phyloP scores from a whole-genome alignment of 2,329 filamentous ascomycete genomes.

The Cryoendolithus antarcticus region DNA sequence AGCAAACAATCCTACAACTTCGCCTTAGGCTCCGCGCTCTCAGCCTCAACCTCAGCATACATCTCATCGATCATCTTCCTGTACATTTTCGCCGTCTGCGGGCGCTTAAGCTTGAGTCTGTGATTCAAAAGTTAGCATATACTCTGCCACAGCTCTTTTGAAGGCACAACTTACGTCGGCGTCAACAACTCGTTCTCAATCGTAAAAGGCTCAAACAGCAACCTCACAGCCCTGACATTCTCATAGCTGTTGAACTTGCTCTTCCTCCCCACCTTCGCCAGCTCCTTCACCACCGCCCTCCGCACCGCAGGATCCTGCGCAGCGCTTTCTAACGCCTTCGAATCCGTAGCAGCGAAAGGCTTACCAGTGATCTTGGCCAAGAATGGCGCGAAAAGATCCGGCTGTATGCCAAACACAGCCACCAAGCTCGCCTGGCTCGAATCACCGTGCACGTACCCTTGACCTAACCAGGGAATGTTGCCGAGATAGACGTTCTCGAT shows the following conservation, averaged over 20 bases:
- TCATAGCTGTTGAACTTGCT: constrained; percentile 91
- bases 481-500: constrained; percentile 91
- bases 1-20: constrained; percentile 31
- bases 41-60: constrained; percentile 43
- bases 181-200: constrained; percentile 86
- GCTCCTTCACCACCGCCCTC: constrained; percentile 61
- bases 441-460: constrained; percentile 86
- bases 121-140: constrained; percentile 9
- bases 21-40: constrained; percentile 28
- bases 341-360: constrained; percentile 51
- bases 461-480: constrained; percentile 62
- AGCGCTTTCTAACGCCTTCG: constrained; percentile 54
- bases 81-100: constrained; percentile 52
- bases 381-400: constrained; percentile 68
- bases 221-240: constrained; percentile 58
- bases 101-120: constrained; percentile 60
- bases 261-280: constrained; percentile 66
- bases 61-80: constrained; percentile 46
- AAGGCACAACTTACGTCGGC: constrained; percentile 56
- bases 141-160: too few relatives aligned
- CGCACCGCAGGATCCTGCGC: constrained; percentile 58
- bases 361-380: constrained; percentile 61
- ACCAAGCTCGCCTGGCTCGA: constrained; percentile 70
- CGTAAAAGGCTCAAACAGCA: constrained; percentile 81
- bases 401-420: constrained; percentile 76